Percentiles rank a stretch among this genome's conserved stretches.
Evolutionary conservation across 768 basidiomycete genomes (phyloP).

Genomic region (Boletus rufocinnamomeus): DNA sequence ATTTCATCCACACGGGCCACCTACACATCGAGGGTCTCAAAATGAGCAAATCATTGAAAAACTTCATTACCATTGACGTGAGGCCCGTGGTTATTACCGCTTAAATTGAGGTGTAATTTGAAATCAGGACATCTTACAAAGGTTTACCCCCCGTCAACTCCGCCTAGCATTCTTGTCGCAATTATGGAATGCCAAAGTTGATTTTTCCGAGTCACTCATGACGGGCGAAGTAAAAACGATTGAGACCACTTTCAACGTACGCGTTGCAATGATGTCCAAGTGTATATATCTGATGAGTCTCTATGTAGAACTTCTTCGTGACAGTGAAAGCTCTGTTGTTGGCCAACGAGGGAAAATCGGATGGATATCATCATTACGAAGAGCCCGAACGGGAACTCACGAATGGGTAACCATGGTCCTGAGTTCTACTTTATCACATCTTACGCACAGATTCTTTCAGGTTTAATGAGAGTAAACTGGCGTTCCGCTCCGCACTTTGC

Average conservation of each 20-base stretch:
- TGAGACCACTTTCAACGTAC: conserved; percentile 83
- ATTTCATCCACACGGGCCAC: conserved; percentile 98
- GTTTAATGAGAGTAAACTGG: conserved; percentile 68
- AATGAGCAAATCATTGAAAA: conserved; percentile 99
- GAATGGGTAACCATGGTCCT: conserved; percentile 48
- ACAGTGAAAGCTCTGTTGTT: conserved; percentile 77
- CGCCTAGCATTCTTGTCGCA: conserved; percentile 90
- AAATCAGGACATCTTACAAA: conserved; percentile 78
- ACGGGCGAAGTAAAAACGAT: conserved; percentile 84
- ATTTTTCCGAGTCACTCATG: conserved; percentile 91
- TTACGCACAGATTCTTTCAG: conserved; percentile 42
- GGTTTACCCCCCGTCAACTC: conserved; percentile 83
- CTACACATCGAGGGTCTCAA: conserved; percentile 97
- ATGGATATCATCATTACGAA: conserved; percentile 67
- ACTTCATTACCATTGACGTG: conserved; percentile 96
- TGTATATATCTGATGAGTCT: conserved; percentile 4
- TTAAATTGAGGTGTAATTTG: conserved; percentile 8
- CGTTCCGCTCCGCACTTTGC: conserved; percentile 85
- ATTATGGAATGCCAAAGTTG: conserved; percentile 89
- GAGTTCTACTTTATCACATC: conserved; percentile 8
- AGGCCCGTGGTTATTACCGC: conserved; percentile 28
- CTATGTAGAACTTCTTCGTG: conserved; percentile 87
- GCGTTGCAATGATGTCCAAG: conserved; percentile 25
- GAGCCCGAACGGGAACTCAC: conserved; percentile 68
- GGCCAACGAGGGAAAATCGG: conserved; percentile 49